Evolutionary conservation across 352 stramenopile genomes (phyloP).

Genomic region (Globisporangium perplexum): DNA sequence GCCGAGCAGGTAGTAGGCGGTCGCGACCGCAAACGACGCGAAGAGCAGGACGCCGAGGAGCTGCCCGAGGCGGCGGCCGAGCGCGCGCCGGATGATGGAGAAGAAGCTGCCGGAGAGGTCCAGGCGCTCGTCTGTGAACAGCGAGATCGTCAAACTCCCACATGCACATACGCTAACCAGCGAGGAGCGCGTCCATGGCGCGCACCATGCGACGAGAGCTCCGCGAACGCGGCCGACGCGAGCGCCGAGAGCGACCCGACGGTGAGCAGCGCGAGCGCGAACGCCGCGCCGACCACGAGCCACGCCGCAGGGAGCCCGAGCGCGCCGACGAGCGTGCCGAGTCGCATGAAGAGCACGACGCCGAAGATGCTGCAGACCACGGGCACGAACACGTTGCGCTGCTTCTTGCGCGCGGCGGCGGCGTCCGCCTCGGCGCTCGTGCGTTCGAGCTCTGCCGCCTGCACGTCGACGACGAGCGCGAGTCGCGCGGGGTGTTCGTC

Average conservation of each 20-base stretch:
- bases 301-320: conserved; percentile 21
- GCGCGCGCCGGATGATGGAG: conserved; percentile 15
- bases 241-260: conserved; percentile 45
- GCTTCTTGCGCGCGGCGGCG: conserved; percentile 10
- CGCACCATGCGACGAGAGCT: conserved; percentile 7
- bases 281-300: conserved; percentile 23
- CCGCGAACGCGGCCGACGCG: conserved; percentile 18
- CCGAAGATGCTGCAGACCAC: conserved; percentile 51
- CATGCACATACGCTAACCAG: too few relatives aligned
- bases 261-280: conserved; percentile 37
- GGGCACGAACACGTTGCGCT: conserved; percentile 32
- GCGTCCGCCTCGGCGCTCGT: conserved; percentile 6
- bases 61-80: conserved; percentile 27
- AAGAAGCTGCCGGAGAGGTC: conserved; percentile 22
- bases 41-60: conserved; percentile 32
- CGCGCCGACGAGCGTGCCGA: conserved; percentile 32
- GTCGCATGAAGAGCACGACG: conserved; percentile 50
- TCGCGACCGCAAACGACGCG: conserved; percentile 27
- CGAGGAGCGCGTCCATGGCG: neutral
- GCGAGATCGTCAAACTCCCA: too few relatives aligned
- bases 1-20: conserved; percentile 40
- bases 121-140: conserved; percentile 1
- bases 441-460: neutral
- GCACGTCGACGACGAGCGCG: neutral
- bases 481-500: neutral